Conservation (phyloP, 2,329 filamentous ascomycete genomes). For the Lithohypha guttulata region DNA sequence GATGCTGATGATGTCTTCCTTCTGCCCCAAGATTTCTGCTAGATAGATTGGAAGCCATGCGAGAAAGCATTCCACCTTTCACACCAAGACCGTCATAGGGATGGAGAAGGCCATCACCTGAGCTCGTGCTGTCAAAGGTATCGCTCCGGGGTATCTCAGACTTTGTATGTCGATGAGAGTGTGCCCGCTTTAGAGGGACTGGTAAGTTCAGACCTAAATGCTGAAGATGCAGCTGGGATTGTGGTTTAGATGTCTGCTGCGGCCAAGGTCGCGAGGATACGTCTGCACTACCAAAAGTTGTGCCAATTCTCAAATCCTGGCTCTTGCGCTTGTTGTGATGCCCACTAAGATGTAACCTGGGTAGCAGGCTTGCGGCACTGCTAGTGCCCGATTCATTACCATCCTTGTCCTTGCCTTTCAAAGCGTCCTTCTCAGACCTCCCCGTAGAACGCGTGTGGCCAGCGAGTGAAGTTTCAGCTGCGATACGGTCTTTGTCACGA, state of each 20-base stretch:
- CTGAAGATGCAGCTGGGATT: neutral
- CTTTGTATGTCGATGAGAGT: slow-evolving; percentile 1
- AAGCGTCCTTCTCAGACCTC: neutral
- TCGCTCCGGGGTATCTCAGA: slow-evolving; percentile 1
- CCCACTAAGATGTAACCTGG: neutral
- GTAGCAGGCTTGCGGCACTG: neutral
- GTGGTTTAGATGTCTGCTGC: too few species aligned
- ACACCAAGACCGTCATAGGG: neutral
- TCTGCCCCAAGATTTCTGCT: neutral
- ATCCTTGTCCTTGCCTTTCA: neutral
- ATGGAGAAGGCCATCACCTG: neutral
- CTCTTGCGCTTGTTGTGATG: neutral
- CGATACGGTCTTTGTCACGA: too few species aligned
- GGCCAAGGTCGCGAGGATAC: neutral
- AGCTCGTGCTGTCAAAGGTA: neutral
- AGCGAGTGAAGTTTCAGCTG: too few species aligned
- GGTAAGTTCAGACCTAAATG: neutral
- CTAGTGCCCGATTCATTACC: neutral
- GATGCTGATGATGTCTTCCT: neutral
- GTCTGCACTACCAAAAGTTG: neutral
- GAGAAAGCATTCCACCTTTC: neutral
- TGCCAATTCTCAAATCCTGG: neutral
- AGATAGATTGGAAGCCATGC: slow-evolving; percentile 3
- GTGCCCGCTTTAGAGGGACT: neutral
- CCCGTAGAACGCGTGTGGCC: too few species aligned